Percentiles rank a stretch among this genome's conserved stretches.
Conservation (phyloP, 805 yeast genomes). For the Candida insectorum region DNA sequence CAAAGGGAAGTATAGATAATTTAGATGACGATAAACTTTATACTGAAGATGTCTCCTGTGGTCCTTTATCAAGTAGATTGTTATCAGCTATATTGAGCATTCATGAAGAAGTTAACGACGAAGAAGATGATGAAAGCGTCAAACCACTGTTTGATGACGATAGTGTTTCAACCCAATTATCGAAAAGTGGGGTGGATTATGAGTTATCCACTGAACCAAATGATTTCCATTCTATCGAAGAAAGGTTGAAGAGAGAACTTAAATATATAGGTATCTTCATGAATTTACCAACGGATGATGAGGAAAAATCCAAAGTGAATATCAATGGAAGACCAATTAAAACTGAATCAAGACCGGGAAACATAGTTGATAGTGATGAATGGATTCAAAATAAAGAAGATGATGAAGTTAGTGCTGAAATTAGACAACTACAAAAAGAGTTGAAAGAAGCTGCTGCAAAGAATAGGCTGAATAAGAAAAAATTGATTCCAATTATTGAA, state of each 20-base stretch:
- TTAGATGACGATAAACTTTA: constrained; percentile 63
- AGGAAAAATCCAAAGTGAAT: constrained; percentile 24
- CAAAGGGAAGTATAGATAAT: constrained; percentile 59
- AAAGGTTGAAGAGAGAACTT: constrained; percentile 80
- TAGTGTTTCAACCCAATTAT: constrained; percentile 34
- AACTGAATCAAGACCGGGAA: constrained; percentile 16
- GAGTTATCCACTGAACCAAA: constrained; percentile 40
- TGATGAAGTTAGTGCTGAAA: constrained; percentile 87
- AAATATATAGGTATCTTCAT: constrained; percentile 86
- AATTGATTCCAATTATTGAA: constrained; percentile 68
- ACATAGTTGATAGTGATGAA: constrained; percentile 51
- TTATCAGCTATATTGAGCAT: constrained; percentile 72
- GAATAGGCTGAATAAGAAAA: constrained; percentile 66
- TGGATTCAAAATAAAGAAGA: constrained; percentile 86
- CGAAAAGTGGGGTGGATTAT: constrained; percentile 24
- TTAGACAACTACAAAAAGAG: constrained; percentile 68
- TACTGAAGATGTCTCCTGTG: constrained; percentile 76
- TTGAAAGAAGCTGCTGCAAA: constrained; percentile 56
- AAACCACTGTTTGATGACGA: constrained; percentile 19
- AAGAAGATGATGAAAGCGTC: constrained; percentile 21
- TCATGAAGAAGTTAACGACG: constrained; percentile 18
- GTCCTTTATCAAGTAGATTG: constrained; percentile 84
- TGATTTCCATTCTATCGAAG: constrained; percentile 84
- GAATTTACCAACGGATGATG: constrained; percentile 46
- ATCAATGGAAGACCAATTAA: constrained; percentile 20